Percentiles rank a stretch among this genome's conserved stretches.
These are phyloP conservation scores for Isochrysis galbana DNA, from an alignment of 78 protist species.

Conservation along the genomic window DNA sequence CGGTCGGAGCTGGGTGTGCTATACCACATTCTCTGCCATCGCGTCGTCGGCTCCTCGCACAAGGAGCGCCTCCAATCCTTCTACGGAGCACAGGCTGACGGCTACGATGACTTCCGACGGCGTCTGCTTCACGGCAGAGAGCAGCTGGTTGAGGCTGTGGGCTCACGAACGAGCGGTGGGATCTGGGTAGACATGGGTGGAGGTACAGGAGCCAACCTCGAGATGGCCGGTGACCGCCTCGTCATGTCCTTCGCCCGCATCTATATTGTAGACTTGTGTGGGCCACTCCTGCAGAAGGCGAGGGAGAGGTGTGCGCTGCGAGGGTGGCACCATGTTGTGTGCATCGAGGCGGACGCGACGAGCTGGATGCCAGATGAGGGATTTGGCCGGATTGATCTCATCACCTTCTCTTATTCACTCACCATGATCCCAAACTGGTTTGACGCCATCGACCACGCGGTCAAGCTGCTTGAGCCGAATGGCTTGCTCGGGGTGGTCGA, in stretches of 20 bases:
- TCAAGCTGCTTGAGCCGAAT: background rate
- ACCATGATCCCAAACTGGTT: slow-evolving; percentile 32
- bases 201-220: slow-evolving; percentile 34
- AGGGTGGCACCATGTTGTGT: background rate
- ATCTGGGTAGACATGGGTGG: slow-evolving; percentile 40
- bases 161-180: background rate
- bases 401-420: slow-evolving; percentile 39
- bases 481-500: background rate
- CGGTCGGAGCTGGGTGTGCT: too few species aligned
- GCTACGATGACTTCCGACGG: background rate
- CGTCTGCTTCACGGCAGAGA: background rate
- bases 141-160: background rate
- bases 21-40: too few species aligned
- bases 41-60: too few species aligned
- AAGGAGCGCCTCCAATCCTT: background rate
- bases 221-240: background rate
- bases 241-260: slow-evolving; percentile 16
- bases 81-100: background rate
- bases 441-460: background rate
- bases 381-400: background rate
- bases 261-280: slow-evolving; percentile 18
- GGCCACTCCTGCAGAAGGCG: slow-evolving; percentile 24
- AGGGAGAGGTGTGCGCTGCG: background rate
- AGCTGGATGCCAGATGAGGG: background rate
- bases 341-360: slow-evolving; percentile 28